phyloP scores from a whole-genome alignment of 306 rosid species.

The Malus fusca region DNA sequence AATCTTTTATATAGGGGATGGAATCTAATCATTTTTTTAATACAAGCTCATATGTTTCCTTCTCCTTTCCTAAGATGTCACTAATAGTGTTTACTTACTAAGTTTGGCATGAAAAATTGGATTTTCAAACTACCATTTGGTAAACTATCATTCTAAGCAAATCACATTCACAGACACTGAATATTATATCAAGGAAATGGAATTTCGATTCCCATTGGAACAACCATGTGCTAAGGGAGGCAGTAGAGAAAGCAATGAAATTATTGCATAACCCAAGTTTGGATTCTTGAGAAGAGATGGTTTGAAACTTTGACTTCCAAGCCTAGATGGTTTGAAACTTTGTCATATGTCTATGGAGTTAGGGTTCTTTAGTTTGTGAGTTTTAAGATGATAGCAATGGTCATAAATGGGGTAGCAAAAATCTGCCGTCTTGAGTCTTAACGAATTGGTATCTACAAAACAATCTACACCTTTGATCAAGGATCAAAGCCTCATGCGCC shows the following conservation, averaged over 20 bases:
- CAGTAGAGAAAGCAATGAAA: neutral
- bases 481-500: no score
- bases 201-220: constrained; percentile 1
- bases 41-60: constrained; percentile 8
- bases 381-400: neutral
- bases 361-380: neutral
- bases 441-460: no score
- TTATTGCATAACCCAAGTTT: neutral
- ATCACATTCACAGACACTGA: neutral
- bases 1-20: constrained; percentile 11
- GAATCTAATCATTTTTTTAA: constrained; percentile 10
- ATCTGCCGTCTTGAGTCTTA: no score
- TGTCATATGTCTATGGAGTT: neutral
- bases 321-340: neutral
- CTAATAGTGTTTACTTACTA: constrained; percentile 9
- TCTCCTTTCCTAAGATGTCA: constrained; percentile 10
- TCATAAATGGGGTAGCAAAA: no score
- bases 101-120: constrained; percentile 16
- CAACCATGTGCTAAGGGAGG: neutral
- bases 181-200: neutral
- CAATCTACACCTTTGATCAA: no score
- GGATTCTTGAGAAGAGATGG: neutral
- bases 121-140: neutral
- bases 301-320: constrained; percentile 1
- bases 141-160: neutral